These are phyloP conservation scores for Camillea tinctor DNA, from an alignment of 2,329 filamentous ascomycete species.

Conservation along the genomic window DNA sequence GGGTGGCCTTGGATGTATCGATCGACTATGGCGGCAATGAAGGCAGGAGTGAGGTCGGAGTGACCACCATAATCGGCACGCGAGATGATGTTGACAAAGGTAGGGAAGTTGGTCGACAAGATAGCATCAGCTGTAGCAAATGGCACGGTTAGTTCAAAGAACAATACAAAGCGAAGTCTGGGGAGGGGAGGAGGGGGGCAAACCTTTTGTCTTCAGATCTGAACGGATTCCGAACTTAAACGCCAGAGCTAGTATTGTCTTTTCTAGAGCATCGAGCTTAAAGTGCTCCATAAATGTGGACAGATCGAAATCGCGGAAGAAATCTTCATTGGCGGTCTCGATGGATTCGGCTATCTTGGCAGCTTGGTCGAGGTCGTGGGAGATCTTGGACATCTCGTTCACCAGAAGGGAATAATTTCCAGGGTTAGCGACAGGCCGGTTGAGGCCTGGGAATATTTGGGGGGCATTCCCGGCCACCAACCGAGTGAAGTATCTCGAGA, in stretches of 20 bases:
- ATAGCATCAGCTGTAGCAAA: slow-evolving; percentile 75
- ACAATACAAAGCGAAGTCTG: slow-evolving; percentile 1
- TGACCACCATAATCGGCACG: slow-evolving; percentile 62
- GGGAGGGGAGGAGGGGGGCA: slow-evolving; percentile 22
- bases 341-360: slow-evolving; percentile 91
- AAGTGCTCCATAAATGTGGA: slow-evolving; percentile 95
- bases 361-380: slow-evolving; percentile 76
- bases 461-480: slow-evolving; percentile 87
- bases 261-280: slow-evolving; percentile 83
- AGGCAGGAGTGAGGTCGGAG: slow-evolving; percentile 64
- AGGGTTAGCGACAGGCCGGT: slow-evolving; percentile 69
- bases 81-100: slow-evolving; percentile 75
- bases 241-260: slow-evolving; percentile 82
- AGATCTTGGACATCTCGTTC: slow-evolving; percentile 82
- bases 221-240: slow-evolving; percentile 80
- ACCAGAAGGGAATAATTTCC: slow-evolving; percentile 82
- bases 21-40: slow-evolving; percentile 79
- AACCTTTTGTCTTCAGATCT: slow-evolving; percentile 89
- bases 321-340: slow-evolving; percentile 84
- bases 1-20: slow-evolving; percentile 85
- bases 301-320: slow-evolving; percentile 96
- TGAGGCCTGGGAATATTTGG: slow-evolving; percentile 82
- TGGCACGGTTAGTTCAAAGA: slow-evolving; percentile 15
- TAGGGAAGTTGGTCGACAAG: slow-evolving; percentile 73
- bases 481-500: slow-evolving; percentile 91